Evolutionary conservation across 2,329 filamentous ascomycete species (phyloP).

Genomic region (Cephalotrichum gorgonifer): DNA sequence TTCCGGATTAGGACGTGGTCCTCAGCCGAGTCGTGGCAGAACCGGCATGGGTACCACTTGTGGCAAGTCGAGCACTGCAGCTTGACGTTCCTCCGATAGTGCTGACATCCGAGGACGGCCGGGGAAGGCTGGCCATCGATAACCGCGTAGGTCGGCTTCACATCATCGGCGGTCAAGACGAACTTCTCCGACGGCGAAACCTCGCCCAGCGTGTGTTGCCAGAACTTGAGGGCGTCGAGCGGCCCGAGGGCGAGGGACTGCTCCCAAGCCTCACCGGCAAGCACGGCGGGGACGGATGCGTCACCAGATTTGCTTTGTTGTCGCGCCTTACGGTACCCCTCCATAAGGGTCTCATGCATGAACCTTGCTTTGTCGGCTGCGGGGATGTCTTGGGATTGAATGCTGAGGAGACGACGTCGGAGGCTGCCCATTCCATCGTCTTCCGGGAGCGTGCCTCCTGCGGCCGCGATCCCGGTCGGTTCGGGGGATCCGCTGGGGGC

Average conservation of each 20-base stretch:
- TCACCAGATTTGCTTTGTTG: conserved; percentile 13
- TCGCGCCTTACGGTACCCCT: conserved; percentile 40
- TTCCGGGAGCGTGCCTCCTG: conserved; percentile 43
- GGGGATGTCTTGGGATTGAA: conserved; percentile 51
- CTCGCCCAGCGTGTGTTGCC: conserved; percentile 39
- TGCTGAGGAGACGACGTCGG: conserved; percentile 55
- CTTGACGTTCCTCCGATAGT: conserved; percentile 95
- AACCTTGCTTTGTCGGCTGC: conserved; percentile 57
- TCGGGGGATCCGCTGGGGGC: neutral
- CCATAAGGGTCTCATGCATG: conserved; percentile 62
- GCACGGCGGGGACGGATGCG: conserved; percentile 10
- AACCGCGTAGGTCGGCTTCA: conserved; percentile 55
- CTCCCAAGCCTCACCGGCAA: conserved; percentile 19
- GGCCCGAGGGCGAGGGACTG: conserved; percentile 31
- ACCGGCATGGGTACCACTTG: conserved; percentile 88
- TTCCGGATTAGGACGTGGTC: conserved; percentile 70
- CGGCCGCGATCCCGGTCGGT: conserved; percentile 3
- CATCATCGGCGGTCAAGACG: conserved; percentile 46
- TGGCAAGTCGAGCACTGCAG: conserved; percentile 84
- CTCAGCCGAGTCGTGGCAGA: conserved; percentile 82
- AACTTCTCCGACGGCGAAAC: conserved; percentile 28
- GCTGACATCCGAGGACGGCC: conserved; percentile 65
- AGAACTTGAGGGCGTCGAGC: conserved; percentile 47
- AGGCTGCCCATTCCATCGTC: conserved; percentile 69
- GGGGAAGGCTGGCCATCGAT: conserved; percentile 22